Percentiles rank a stretch among this genome's conserved stretches.
Evolutionary conservation across 768 basidiomycete genomes (phyloP).

Genomic region (Boletus rufocinnamomeus): DNA sequence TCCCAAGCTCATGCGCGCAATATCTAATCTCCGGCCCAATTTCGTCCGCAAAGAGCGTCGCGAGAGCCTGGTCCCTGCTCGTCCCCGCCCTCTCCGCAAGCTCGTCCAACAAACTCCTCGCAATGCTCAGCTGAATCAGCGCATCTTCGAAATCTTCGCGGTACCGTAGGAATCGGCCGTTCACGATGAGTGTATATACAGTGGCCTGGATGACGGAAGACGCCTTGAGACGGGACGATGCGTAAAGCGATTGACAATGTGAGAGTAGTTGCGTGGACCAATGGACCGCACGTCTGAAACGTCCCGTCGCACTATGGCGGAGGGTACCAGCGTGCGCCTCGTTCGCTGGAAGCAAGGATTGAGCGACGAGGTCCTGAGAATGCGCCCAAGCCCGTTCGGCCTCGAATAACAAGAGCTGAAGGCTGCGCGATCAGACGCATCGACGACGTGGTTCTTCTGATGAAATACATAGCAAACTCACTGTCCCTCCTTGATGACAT

Average conservation of each 20-base stretch:
- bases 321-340: constrained; percentile 54
- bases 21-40: constrained; percentile 90
- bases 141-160: constrained; percentile 76
- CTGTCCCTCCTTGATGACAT: constrained; percentile 85
- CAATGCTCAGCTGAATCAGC: constrained; percentile 74
- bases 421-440: constrained; percentile 41
- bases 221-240: constrained; percentile 52
- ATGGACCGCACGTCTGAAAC: constrained; percentile 76
- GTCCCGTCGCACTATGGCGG: constrained; percentile 73
- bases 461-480: constrained; percentile 42
- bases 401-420: constrained; percentile 85
- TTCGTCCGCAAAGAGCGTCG: constrained; percentile 80
- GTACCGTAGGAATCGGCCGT: constrained; percentile 81
- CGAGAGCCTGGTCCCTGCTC: constrained; percentile 85
- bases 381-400: constrained; percentile 92
- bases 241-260: constrained; percentile 66
- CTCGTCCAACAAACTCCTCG: constrained; percentile 70
- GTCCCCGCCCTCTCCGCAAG: constrained; percentile 64
- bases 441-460: constrained; percentile 10
- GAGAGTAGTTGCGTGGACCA: constrained; percentile 80
- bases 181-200: constrained; percentile 76
- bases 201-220: constrained; percentile 67
- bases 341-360: constrained; percentile 54
- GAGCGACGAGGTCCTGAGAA: constrained; percentile 71
- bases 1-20: constrained; percentile 86